Base-by-base conservation (phyloP, 768 basidiomycete genomes). In the Rhizopogon vulgaris region DNA sequence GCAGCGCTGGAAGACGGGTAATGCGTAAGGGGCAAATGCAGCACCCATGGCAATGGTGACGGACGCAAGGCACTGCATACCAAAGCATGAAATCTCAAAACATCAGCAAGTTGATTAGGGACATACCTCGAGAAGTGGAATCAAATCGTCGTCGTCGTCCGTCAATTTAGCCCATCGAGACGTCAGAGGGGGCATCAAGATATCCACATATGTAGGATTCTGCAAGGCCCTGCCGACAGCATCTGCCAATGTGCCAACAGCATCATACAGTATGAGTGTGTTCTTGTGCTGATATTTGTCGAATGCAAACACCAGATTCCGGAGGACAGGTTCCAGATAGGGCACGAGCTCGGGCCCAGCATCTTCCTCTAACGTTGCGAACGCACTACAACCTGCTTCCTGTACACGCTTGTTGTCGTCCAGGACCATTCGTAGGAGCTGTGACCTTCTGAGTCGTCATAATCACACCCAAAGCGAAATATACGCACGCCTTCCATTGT, bases 211-310 rank as follows among this genome's bases (percentile, higher is more conserved):
- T 8, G 80, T 72, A 7, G 90, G 79, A 64, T 94, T 90, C 63
- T 88, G 84, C 56, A 99, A 71, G 5, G 92, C 89, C 37, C 84
- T 66, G 3, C 94, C 94, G 40, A 99, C 96, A 4, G 94, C 93
- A 63, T 99, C 96, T 6, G 96, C 96, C 36, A 99, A 76, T 1
- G 96, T 99, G 6, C 96, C 96, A 41, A 99, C 88, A n/a, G 96
- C 96, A 62, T 99, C 96, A 64, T 98, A 98, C 30, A 99, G 73
- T 54, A 98, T 99, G 58, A 99, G 80, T 80, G 98, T 86, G 67
- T 99, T 99, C 79, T 98, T 98, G 71, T 96, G 94, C 65, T 99
- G 96, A 69, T 99, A 99, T 71, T 96, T 97, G 52, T 90, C 83
- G 69, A 98, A 99, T 1, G 96, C 96, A 57, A 91, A 84, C 36